Evolutionary conservation across 1,284 basidiomycete genomes (phyloP), one percentile per base, ranked within the genome.

Genomic region (Phylloboletellus chloephorus): DNA sequence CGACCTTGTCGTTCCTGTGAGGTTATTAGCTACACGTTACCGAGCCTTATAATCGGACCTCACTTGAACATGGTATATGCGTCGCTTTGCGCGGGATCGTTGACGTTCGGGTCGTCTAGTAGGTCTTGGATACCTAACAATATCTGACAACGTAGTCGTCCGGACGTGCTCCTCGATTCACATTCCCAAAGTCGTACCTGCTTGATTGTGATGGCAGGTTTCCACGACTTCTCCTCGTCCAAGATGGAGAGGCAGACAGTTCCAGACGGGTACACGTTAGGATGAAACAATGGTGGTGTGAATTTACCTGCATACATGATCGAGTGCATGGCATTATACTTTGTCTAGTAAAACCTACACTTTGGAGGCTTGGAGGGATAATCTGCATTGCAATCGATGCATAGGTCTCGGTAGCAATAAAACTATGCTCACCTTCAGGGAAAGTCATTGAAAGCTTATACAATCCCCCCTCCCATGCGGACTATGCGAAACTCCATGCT

Each of bases 191-290:
- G 8, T 58, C 76, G 32, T 28, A 89, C 93, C 76, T 98, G 94
- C 66, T 98, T 99, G 68, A 99, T 92, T 2, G 94, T 98, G 56
- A 99, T 98, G 2, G 93, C 88, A 8, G 96, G 93, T 64, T 98
- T 98, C 96, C 96, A 99, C 5, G 84, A 86, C 67, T 98, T 98
- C 67, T 99, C 96, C 63, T 99, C 96, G 61, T 98, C 95, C 28
- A 99, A 69, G 60, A 99, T 99, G 11, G 93, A 97, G 16, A 98
- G 74, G 63, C 96, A 99, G 37, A 98, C 94, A 15, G 96, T 99
- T 19, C 96, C 96, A 12, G 93, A 97, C 0, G 96, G 96, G 65
- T 97, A 99, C 39, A 98, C 93, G 62, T 99, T 99, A 20, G 95
- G 95, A 64, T 98, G 95, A 71, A 97, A 98, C 37, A 98, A 72